Evolutionary conservation across 2,329 filamentous ascomycete species (phyloP), one percentile per base, ranked within the genome.

Genomic region (Aureobasidium lini): DNA sequence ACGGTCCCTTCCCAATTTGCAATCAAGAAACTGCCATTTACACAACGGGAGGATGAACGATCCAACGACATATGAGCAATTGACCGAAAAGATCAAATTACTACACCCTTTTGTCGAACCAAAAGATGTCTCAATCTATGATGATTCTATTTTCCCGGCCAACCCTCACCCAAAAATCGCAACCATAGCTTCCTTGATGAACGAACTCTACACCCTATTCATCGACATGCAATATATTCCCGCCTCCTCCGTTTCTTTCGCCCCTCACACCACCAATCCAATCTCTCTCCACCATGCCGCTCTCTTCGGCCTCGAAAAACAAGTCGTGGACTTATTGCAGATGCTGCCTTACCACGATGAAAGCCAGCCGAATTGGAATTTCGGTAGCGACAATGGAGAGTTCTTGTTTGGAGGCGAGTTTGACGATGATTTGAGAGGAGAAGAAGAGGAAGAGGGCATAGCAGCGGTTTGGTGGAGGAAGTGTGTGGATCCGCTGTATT

Each of bases 291-390:
- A 6, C 9, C 11, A 48, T 9, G 49, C 50, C 9, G 42, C 59
- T 39, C 34, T 56, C 1, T 47, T 60, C 32, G 59, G 59, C 11
- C 23, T 54, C 28, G 23, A 43, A 9, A 57, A 60, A 16, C 49
- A 60, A 43, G 59, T 60, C 2, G 59, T 60, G n/a, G 59, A 60
- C 39, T 42, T 60, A 8, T 39, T 53, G 43, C 59, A 60, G 43
- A 16, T 60, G 50, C 29, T 60, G 34, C 59, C 59, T 11, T 57
- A 57, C 43, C 36, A 16, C 2, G 32, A 44, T 39, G n/a, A 18
- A 15, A 16, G 18, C 18, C 2, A 16, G 2, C 34, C 31, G 4
- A 54, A 43, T 28, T 57, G 50, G 50, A 60, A 60, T n/a, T 49
- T 46, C 36, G 59, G 59, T 1, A 37, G 28, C 3, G 59, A 60